Evolutionary conservation across 192 early-diverging fungal species (phyloP).

Genomic region (Allomyces macrogynus): DNA sequence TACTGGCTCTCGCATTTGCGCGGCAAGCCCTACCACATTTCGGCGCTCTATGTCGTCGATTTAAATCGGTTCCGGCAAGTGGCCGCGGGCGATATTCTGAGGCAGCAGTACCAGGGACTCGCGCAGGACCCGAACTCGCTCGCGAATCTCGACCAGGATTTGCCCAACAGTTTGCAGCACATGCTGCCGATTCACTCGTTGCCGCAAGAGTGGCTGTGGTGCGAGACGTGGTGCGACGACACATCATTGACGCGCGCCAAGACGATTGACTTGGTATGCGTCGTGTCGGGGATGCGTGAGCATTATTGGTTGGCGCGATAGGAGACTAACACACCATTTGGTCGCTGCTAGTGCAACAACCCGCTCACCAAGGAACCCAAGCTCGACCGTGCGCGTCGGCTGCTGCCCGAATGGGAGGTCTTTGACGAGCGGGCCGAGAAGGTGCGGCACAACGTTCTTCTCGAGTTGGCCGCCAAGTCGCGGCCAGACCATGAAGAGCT

Average conservation of each 20-base stretch:
- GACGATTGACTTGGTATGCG: slow-evolving; percentile 80
- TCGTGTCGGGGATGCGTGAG: neutral
- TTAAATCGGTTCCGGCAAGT: slow-evolving; percentile 72
- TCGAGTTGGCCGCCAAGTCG: no score
- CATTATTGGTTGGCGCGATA: neutral
- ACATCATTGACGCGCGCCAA: slow-evolving; percentile 61
- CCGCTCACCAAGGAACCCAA: slow-evolving; percentile 98
- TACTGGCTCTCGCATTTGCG: slow-evolving; percentile 82
- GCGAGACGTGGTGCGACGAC: slow-evolving; percentile 96
- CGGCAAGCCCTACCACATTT: slow-evolving; percentile 86
- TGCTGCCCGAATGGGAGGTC: slow-evolving; percentile 84
- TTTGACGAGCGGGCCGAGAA: slow-evolving; percentile 42
- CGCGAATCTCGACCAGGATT: slow-evolving; percentile 92
- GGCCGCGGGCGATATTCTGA: slow-evolving; percentile 80
- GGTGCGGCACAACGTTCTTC: neutral
- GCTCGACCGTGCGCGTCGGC: slow-evolving; percentile 69
- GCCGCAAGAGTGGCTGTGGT: slow-evolving; percentile 98
- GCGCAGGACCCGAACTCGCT: slow-evolving; percentile 70
- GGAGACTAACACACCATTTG: neutral
- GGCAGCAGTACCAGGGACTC: slow-evolving; percentile 81
- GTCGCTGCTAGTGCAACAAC: slow-evolving; percentile 67
- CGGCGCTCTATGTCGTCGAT: slow-evolving; percentile 91
- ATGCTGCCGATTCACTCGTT: slow-evolving; percentile 76
- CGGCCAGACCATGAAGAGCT: no score
- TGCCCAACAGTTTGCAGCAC: slow-evolving; percentile 92